Evolutionary conservation across 352 stramenopile species (phyloP), one percentile per base, ranked within the genome.

Genomic region (Globisporangium barbulae): DNA sequence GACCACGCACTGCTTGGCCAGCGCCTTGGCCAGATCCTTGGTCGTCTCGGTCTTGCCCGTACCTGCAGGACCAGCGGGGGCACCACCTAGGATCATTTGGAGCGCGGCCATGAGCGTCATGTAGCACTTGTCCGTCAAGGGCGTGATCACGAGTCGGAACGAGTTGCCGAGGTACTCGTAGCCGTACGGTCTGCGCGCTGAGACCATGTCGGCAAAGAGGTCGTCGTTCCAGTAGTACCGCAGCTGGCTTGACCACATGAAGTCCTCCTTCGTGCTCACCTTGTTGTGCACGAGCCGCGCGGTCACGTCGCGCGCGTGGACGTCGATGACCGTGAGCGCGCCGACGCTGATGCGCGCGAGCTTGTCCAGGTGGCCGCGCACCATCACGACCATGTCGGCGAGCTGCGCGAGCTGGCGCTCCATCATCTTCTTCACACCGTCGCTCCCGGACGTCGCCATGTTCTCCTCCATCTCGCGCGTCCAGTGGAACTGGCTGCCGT

Each of bases 161-260:
- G 88, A 96, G 75, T 98, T 98, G 1, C 94, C 94, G 0, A 98
- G 72, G 57, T 98, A 98, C 69, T 98, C 94, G 68, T 98, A 98
- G 12, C 90, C 94, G 56, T 98, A 98, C 17, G 89, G 81, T 12
- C 94, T 77, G 2, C 95, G 76, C 0, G 93, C 91, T 0, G 84
- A 96, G 15, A 98, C 91, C 87, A 98, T 98, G 37, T 97, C 88
- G 0, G 96, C 92, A 55, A 86, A 82, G 52, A 96, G 55, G 47
- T 96, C 79, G 53, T 87, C 74, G 59, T 81, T 64, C 94, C 94
- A 98, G 75, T 98, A 98, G 65, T 98, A 98, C n/a, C 94, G 82
- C 53, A 98, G 90, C 71, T 98, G 94, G 17, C 83, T 93, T 15
- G 81, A 91, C 94, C 94, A 98, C 76, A 97, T 91, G 66, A 98